phyloP scores from a whole-genome alignment of 2,329 filamentous ascomycete genomes.

The Neoarthrinium moseri region DNA sequence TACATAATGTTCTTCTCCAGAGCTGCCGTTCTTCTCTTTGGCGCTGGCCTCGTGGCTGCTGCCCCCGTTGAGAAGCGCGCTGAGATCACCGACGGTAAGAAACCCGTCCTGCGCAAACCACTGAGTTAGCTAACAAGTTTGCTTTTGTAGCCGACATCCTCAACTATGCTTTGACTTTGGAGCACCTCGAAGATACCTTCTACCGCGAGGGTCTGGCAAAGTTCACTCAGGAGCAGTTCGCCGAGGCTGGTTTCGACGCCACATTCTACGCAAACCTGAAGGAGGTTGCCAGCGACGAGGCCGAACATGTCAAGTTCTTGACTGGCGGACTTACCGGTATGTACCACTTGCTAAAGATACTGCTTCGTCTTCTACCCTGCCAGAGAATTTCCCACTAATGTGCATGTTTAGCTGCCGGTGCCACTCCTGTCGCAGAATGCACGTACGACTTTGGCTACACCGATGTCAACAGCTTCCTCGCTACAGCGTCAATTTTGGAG shows the following conservation, averaged over 20 bases:
- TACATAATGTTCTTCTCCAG: constrained; percentile 4
- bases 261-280: constrained; percentile 58
- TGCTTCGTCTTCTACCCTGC: too few species aligned
- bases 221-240: constrained; percentile 53
- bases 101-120: too few species aligned
- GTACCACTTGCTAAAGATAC: too few species aligned
- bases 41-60: constrained; percentile 5
- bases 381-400: too few species aligned
- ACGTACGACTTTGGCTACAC: constrained; percentile 54
- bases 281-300: constrained; percentile 56
- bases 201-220: constrained; percentile 59
- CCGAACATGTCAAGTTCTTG: constrained; percentile 39
- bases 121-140: not conserved
- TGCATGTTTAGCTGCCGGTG: constrained; percentile 34
- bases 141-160: constrained; percentile 29
- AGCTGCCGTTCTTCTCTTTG: not conserved
- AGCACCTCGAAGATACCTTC: constrained; percentile 61
- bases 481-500: constrained; percentile 52
- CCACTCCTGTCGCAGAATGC: constrained; percentile 50
- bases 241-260: constrained; percentile 46
- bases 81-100: constrained; percentile 6
- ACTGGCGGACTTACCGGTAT: constrained; percentile 33
- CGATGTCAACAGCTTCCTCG: constrained; percentile 48
- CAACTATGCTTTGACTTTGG: constrained; percentile 48
- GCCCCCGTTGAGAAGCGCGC: constrained; percentile 4